phyloP scores from a whole-genome alignment of 805 yeast genomes.

The Hanseniaspora nectarophila region DNA sequence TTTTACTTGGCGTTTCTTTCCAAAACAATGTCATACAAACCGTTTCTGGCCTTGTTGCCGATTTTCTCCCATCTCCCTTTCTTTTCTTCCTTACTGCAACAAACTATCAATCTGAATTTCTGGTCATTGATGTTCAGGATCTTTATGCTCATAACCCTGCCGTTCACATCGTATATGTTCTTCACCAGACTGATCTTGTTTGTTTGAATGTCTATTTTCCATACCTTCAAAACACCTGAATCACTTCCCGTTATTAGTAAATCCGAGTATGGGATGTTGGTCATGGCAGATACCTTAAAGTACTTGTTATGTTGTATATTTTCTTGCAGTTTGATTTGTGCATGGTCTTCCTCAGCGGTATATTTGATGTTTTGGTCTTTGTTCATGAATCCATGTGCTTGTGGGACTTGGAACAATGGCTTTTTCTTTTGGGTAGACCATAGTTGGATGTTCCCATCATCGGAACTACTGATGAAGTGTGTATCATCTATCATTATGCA shows the following conservation, averaged over 20 bases:
- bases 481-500: constrained; percentile 86
- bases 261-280: constrained; percentile 76
- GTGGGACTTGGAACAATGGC: constrained; percentile 56
- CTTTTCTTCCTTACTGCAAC: constrained; percentile 74
- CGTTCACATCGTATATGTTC: constrained; percentile 47
- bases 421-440: constrained; percentile 90
- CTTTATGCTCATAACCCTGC: constrained; percentile 57
- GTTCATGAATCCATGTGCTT: constrained; percentile 56
- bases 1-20: constrained; percentile 25
- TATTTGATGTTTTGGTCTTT: constrained; percentile 37
- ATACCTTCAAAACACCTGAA: constrained; percentile 63
- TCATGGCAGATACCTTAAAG: constrained; percentile 70
- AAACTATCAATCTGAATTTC: constrained; percentile 46
- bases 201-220: constrained; percentile 60
- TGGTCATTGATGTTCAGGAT: constrained; percentile 43
- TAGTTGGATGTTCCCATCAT: constrained; percentile 77
- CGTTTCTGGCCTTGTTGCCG: constrained; percentile 59
- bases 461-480: constrained; percentile 88
- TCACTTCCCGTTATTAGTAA: constrained; percentile 80
- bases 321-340: constrained; percentile 36
- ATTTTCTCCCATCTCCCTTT: constrained; percentile 74
- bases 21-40: constrained; percentile 46
- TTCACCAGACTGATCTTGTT: constrained; percentile 51
- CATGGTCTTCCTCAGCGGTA: constrained; percentile 38
- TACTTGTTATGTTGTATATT: constrained; percentile 55